These are phyloP conservation scores for Fusarium sp. DNA, from an alignment of 2,329 filamentous ascomycete species.

Conservation along the genomic window DNA sequence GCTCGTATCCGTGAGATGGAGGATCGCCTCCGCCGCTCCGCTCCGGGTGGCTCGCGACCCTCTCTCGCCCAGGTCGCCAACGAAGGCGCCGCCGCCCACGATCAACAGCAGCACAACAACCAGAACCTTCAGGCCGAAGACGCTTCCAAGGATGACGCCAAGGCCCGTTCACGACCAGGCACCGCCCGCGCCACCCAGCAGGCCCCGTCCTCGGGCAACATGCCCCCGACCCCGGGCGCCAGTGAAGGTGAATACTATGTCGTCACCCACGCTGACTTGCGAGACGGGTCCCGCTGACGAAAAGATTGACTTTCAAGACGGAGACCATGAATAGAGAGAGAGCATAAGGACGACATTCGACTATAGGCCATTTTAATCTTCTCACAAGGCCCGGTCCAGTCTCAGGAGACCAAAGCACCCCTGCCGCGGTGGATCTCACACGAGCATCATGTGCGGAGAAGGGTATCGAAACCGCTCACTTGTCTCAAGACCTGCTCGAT, in stretches of 20 bases:
- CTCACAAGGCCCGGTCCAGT: slow-evolving; percentile 2
- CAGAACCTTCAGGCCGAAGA: slow-evolving; percentile 31
- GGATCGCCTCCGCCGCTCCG: slow-evolving; percentile 70
- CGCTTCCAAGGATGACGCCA: slow-evolving; percentile 46
- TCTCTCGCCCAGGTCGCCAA: slow-evolving; percentile 32
- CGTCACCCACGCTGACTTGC: slow-evolving; percentile 48
- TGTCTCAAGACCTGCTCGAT: slow-evolving; percentile 30
- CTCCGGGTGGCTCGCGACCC: slow-evolving; percentile 34
- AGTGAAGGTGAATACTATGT: slow-evolving; percentile 72
- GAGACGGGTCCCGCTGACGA: slow-evolving; percentile 49
- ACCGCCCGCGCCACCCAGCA: slow-evolving; percentile 64
- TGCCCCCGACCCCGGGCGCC: slow-evolving; percentile 71
- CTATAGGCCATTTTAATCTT: slow-evolving; percentile 27
- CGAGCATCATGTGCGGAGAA: slow-evolving; percentile 17
- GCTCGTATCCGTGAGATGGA: slow-evolving; percentile 87
- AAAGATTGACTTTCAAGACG: slow-evolving; percentile 49
- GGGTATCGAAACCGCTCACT: slow-evolving; percentile 24
- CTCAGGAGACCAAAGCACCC: slow-evolving; percentile 12
- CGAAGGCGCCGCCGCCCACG: slow-evolving; percentile 19
- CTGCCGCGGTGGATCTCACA: slow-evolving; percentile 24
- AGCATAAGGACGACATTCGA: slow-evolving; percentile 9
- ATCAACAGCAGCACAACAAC: slow-evolving; percentile 26
- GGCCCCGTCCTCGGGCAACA: slow-evolving; percentile 66
- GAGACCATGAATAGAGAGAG: slow-evolving; percentile 52
- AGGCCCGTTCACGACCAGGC: slow-evolving; percentile 65